phyloP scores from a whole-genome alignment of 495 filamentous ascomycete genomes.

The Cenococcum geophilum region DNA sequence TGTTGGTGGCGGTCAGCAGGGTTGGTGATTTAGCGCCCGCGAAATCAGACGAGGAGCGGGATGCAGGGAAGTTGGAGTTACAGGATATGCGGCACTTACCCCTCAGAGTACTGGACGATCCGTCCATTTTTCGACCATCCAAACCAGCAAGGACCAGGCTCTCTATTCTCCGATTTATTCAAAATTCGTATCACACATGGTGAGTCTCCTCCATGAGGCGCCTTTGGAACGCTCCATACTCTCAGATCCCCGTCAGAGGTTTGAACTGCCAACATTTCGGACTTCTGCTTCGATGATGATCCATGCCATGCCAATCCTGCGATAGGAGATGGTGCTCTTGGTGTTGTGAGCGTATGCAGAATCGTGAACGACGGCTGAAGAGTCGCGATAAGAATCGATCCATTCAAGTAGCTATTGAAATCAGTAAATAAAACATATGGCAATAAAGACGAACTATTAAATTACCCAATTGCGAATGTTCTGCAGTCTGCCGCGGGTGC shows the following conservation, averaged over 20 bases:
- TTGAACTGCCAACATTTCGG: slow-evolving; percentile 95
- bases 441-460: slow-evolving; percentile 14
- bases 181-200: slow-evolving; percentile 82
- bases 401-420: slow-evolving; percentile 74
- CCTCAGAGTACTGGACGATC: slow-evolving; percentile 86
- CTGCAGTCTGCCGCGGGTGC: slow-evolving; percentile 89
- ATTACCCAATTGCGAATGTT: slow-evolving; percentile 93
- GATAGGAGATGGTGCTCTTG: slow-evolving; percentile 78
- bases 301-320: slow-evolving; percentile 93
- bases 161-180: slow-evolving; percentile 67
- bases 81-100: slow-evolving; percentile 54
- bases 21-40: slow-evolving; percentile 24
- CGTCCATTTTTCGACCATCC: slow-evolving; percentile 97
- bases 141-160: slow-evolving; percentile 85
- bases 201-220: slow-evolving; percentile 59
- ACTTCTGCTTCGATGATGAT: slow-evolving; percentile 93
- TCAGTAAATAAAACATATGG: slow-evolving; percentile 14
- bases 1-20: slow-evolving; percentile 22
- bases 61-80: slow-evolving; percentile 19
- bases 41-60: slow-evolving; percentile 3
- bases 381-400: slow-evolving; percentile 83
- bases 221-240: slow-evolving; percentile 95
- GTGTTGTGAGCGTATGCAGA: slow-evolving; percentile 81
- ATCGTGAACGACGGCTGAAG: slow-evolving; percentile 92
- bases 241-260: slow-evolving; percentile 86